Evolutionary conservation across 768 basidiomycete genomes (phyloP).

Genomic region (Naganishia friedmannii): DNA sequence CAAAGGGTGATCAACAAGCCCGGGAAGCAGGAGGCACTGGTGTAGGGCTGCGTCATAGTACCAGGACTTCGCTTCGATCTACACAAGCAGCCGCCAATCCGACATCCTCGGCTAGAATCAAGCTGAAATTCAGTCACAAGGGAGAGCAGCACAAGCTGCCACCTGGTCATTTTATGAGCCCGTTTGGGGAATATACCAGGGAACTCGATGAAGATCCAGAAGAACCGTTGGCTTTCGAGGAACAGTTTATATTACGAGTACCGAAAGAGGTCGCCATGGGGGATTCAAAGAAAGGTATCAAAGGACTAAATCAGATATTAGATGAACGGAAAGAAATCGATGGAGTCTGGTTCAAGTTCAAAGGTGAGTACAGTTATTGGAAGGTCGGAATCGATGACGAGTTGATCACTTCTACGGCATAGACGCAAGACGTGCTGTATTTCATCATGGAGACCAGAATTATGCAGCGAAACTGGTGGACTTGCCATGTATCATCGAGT

Average conservation of each 20-base stretch:
- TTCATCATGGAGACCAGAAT: slow-evolving; percentile 74
- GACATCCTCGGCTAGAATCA: slow-evolving; percentile 14
- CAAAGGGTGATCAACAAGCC: neutral
- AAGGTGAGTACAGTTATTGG: slow-evolving; percentile 60
- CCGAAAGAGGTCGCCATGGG: slow-evolving; percentile 63
- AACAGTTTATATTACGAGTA: slow-evolving; percentile 90
- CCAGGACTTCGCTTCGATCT: neutral
- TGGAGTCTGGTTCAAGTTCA: slow-evolving; percentile 97
- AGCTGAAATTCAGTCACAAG: slow-evolving; percentile 31
- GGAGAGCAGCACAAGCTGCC: slow-evolving; percentile 25
- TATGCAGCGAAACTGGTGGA: slow-evolving; percentile 94
- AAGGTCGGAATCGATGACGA: neutral
- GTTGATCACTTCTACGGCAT: neutral
- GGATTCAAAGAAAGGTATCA: slow-evolving; percentile 38
- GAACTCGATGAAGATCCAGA: slow-evolving; percentile 95
- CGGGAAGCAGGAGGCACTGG: neutral
- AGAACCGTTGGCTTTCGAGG: slow-evolving; percentile 84
- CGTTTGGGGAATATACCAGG: slow-evolving; percentile 85
- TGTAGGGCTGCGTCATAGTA: neutral
- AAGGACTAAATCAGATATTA: slow-evolving; percentile 70
- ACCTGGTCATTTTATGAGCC: slow-evolving; percentile 59
- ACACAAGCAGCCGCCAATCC: slow-evolving; percentile 4
- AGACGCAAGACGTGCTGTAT: slow-evolving; percentile 88
- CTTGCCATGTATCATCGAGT: slow-evolving; percentile 86
- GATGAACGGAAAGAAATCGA: slow-evolving; percentile 70